These are phyloP conservation scores for Penicillium psychrofluorescens DNA, from an alignment of 495 filamentous ascomycete genomes.

Conservation along the genomic window DNA sequence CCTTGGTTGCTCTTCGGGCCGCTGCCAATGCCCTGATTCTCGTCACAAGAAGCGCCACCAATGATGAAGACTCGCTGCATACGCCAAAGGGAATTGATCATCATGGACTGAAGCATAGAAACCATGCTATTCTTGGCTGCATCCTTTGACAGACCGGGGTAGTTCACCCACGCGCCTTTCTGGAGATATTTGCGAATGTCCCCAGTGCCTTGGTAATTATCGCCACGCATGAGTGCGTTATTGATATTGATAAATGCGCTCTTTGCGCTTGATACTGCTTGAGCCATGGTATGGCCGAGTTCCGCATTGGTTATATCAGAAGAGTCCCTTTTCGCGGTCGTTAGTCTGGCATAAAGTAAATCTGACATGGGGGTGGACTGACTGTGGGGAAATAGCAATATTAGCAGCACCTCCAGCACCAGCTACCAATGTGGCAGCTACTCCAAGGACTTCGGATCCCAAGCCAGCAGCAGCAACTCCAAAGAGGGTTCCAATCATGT, in stretches of 20 bases:
- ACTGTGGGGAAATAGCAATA: too few species aligned
- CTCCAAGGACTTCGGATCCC: too few species aligned
- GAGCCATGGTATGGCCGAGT: conserved; percentile 14
- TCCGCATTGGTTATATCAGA: conserved; percentile 13
- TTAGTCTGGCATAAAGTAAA: too few species aligned
- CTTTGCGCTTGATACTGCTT: conserved; percentile 10
- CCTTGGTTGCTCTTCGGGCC: conserved; percentile 6
- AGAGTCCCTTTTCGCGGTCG: too few species aligned
- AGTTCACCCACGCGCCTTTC: conserved; percentile 15
- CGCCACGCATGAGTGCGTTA: conserved; percentile 16
- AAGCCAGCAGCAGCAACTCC: too few species aligned
- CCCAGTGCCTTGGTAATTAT: conserved; percentile 9
- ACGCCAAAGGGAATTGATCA: conserved; percentile 18
- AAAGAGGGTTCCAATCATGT: too few species aligned
- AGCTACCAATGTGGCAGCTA: too few species aligned
- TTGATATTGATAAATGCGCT: conserved; percentile 17
- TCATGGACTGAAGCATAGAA: conserved; percentile 11
- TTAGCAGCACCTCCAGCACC: too few species aligned
- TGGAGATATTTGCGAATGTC: conserved; percentile 19
- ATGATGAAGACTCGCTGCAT: conserved; percentile 20
- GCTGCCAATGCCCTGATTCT: conserved; percentile 17
- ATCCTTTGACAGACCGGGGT: conserved; percentile 14
- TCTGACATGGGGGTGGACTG: too few species aligned
- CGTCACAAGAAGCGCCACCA: conserved; percentile 19
- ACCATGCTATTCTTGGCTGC: conserved; percentile 12